Base-by-base conservation (phyloP, 2,329 filamentous ascomycete species). In the Capronia americana region DNA sequence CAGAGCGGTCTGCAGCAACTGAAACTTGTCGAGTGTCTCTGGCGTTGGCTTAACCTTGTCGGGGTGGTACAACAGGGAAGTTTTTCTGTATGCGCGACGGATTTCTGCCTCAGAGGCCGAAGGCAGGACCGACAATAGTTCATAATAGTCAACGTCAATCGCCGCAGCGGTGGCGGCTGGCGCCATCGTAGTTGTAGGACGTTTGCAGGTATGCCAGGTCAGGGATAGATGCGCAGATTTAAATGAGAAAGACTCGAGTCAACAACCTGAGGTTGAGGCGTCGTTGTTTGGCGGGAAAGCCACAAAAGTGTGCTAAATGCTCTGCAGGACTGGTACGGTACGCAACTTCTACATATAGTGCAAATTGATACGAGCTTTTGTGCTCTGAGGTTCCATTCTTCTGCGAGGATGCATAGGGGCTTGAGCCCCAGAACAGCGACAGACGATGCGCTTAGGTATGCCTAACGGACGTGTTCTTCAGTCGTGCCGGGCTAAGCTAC, bases 31-130 rank as follows among this genome's bases (percentile, higher is more conserved):
- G 54, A 92, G 85, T 71, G 95, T 92, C 73, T 80, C 80, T 4
- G 80, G 79, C 3, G 90, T 92, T 44, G 85, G 81, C 69, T 89
- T 87, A 63, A 93, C 89, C 80, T 97, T 97, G 84, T 98, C 94
- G 0, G 94, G 94, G 78, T 98, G 94, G 82, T 93, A 92, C 75
- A 92, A 92, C n/a, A 97, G 83, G 3, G 92, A 92, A 32, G 90
- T 89, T 73, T 92, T 91, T 66, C 92, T 88, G 83, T 94, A 97
- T 53, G 92, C 92, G 71, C 90, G 88, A 70, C 92, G 89, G 74
- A 96, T 90, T 69, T 93, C 90, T n/a, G 87, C 81, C 63, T 90
- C 89, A 0, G 89, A 87, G 20, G 88, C 84, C 23, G 87, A 83
- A 63, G 87, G 82, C 0, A 67, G 64, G 57, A 95, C 83, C 63